Evolutionary conservation across 2,329 filamentous ascomycete genomes (phyloP).

Genomic region (Raffaelea albimanens): DNA sequence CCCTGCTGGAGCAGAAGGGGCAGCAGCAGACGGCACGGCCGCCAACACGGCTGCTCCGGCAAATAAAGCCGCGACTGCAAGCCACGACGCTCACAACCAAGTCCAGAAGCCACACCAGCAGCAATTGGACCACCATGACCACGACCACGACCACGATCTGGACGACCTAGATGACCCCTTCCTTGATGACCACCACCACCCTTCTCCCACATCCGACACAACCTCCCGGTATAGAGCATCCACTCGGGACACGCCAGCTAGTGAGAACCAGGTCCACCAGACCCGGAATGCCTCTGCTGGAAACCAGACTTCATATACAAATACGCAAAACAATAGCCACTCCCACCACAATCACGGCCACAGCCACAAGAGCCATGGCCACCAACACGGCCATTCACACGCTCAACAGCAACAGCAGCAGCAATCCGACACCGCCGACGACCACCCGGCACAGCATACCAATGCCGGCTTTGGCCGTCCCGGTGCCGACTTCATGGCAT

Average conservation of each 20-base stretch:
- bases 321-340: too few relatives aligned
- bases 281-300: too few relatives aligned
- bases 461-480: not conserved
- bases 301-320: too few relatives aligned
- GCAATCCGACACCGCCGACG: not conserved
- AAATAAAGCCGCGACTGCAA: not conserved
- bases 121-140: not conserved
- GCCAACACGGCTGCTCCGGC: not conserved
- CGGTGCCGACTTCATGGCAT: too few relatives aligned
- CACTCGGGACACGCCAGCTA: too few relatives aligned
- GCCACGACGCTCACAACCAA: not conserved
- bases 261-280: too few relatives aligned
- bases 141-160: conserved; percentile 1
- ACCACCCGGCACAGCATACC: not conserved
- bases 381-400: not conserved
- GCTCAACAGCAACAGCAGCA: not conserved
- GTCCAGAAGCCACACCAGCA: not conserved
- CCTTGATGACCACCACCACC: too few relatives aligned
- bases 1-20: not conserved
- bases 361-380: not conserved
- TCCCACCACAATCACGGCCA: not conserved
- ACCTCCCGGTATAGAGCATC: too few relatives aligned
- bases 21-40: not conserved
- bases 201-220: not conserved
- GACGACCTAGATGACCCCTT: not conserved